Evolutionary conservation across 108 stramenopile species (phyloP), one percentile per base, ranked within the genome.

Genomic region (Fragilaria radians): DNA sequence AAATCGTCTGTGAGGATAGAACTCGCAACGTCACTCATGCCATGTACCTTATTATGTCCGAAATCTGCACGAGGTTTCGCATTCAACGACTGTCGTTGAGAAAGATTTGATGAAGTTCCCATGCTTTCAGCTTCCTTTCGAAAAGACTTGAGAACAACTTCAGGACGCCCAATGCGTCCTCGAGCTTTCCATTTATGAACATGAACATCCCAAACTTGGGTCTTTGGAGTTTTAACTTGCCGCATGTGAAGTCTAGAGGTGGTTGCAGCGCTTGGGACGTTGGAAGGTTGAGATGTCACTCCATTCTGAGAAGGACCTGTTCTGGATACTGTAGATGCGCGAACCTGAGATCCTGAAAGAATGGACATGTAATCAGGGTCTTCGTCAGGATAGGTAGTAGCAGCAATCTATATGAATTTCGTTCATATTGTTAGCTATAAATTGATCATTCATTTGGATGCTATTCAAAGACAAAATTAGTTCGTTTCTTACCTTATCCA

Each of bases 291-390:
- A 26, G 59, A 30, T 27, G 33, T 32, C 5, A n/a, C 47, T 34
- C 52, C 51, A 24, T 34, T 29, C 55, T 46, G 42, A 14, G 36
- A 30, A 9, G 50, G 17, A 24, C 9, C 50, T 7, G 23, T 51
- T 7, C 19, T 9, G 14, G 36, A 42, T 42, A n/a, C 54, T 29
- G 28, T 28, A 7, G 54, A n/a, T 17, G 27, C 5, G 27, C 54
- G 51, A 4, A 23, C 58, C 52, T 31, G 59, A 47, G 27, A 49
- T 18, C 48, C 47, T 4, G 57, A 57, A 45, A 33, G 42, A 22
- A 36, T 29, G 28, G 68, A 63, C 34, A 53, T 59, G 54, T 67
- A 75, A 21, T 75, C 73, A 48, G 73, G 73, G 52, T 75, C 61
- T 24, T 48, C 27, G 53, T 69, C 73, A 4, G 73, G 73, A 57